Base-by-base conservation (phyloP, 805 yeast genomes). In the Schwanniomyces sp. region DNA sequence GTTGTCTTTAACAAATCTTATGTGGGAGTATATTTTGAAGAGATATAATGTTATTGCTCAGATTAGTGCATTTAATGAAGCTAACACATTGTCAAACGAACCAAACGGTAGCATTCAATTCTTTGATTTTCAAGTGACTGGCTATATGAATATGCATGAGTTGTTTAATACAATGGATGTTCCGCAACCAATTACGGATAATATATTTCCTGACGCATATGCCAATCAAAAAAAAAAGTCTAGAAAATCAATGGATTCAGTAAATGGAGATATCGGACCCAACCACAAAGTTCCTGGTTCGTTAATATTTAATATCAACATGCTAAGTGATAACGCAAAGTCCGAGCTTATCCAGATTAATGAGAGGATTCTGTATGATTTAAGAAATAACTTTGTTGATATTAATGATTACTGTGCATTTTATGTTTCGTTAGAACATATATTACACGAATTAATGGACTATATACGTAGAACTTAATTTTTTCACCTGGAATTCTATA, bases 381-480 rank as follows among this genome's bases (percentile, higher is more conserved):
- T 72, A 47, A 58, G 70, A 26, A 70, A 73, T 53, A 73, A 73
- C 50, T 72, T 66, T 54, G 76, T 73, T 18, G 75, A 72, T 54
- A 63, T 71, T 37, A 72, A 71, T 50, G 77, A 73, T 48, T 73
- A 72, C 46, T 73, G 78, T 63, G 67, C 75, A 4, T 72, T 73
- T 50, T 73, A 70, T 50, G 56, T 69, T 17, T 67, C 74, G 17
- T 66, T 72, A 53, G 78, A 73, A 47, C 67, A 69, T 43, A 62
- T 72, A 12, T 53, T 73, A 24, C 70, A 62, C 50, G 75, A 69
- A 45, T 57, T 73, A 32, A 69, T 72, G 67, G 67, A 65, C 38
- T 72, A 64, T 48, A 61, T 72, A n/a, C 61, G 64, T 34, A 42
- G 30, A 18, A 24, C 45, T 9, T 49, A 39, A 24, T 8, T 17